A percentile compares a stretch with the other conserved stretches of the same genome.
phyloP scores from a whole-genome alignment of 495 filamentous ascomycete genomes.

The Neurospora sp. region DNA sequence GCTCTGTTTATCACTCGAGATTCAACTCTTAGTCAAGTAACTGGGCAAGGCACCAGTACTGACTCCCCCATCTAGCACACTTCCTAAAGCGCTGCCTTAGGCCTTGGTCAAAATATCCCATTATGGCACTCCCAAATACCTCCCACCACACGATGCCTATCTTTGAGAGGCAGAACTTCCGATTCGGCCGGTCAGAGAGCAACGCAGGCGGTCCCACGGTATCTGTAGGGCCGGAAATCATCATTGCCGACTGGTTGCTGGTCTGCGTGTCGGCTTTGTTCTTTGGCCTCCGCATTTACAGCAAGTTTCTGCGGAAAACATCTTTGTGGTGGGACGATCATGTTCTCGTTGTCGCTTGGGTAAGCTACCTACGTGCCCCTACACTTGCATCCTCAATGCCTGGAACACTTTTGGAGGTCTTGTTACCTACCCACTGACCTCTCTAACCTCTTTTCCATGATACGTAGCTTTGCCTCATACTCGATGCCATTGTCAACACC shows the following conservation, averaged over 20 bases:
- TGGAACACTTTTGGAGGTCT: not conserved
- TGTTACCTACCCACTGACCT: not conserved
- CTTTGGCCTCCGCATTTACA: constrained; percentile 21
- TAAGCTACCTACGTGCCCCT: not conserved
- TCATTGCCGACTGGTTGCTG: constrained; percentile 9
- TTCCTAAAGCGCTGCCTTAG: not conserved
- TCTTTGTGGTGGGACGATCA: constrained; percentile 25
- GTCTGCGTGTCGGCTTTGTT: constrained; percentile 12
- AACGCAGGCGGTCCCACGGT: not conserved
- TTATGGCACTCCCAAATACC: not conserved
- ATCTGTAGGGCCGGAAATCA: constrained; percentile 6
- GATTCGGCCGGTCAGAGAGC: not conserved
- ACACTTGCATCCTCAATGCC: not conserved
- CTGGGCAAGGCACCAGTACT: not conserved
- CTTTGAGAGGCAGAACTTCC: not conserved
- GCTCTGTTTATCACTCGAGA: not conserved
- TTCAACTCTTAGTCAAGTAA: not conserved
- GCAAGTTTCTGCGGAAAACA: constrained; percentile 15
- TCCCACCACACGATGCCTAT: not conserved
- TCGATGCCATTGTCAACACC: constrained; percentile 7
- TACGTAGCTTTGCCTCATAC: constrained; percentile 11
- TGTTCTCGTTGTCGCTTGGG: constrained; percentile 17
- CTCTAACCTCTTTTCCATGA: not conserved
- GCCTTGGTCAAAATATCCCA: not conserved
- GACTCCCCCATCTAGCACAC: not conserved